Conservation (phyloP, 1,139 yeast species). For the Saccharomyces hybrid region DNA sequence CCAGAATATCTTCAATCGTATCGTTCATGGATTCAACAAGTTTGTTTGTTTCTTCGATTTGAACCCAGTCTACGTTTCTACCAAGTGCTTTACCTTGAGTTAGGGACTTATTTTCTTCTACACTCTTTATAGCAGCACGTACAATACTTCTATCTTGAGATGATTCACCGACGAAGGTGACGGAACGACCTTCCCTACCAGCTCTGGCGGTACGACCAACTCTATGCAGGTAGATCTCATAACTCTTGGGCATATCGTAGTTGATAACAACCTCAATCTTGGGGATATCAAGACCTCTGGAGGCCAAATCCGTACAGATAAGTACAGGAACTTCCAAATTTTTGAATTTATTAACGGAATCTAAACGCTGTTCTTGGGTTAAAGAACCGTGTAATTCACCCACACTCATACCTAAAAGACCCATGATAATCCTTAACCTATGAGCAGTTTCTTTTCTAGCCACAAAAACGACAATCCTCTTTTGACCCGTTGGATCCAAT, state of each 20-base stretch:
- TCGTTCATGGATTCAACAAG: constrained; percentile 53
- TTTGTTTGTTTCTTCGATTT: constrained; percentile 60
- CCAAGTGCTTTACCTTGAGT: constrained; percentile 57
- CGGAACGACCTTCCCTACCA: constrained; percentile 89
- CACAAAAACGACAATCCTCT: constrained; percentile 81
- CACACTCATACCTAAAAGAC: constrained; percentile 78
- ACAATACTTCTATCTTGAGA: constrained; percentile 80
- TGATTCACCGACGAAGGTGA: constrained; percentile 89
- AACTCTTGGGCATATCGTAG: constrained; percentile 90
- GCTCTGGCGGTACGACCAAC: constrained; percentile 99
- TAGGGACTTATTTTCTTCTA: constrained; percentile 35
- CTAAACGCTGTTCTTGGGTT: constrained; percentile 90
- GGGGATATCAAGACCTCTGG: constrained; percentile 98
- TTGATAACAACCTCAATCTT: constrained; percentile 91
- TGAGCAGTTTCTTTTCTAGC: constrained; percentile 89
- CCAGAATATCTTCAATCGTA: constrained; percentile 65
- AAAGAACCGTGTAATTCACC: constrained; percentile 93
- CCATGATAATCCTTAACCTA: constrained; percentile 72
- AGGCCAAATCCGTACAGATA: constrained; percentile 95
- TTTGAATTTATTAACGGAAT: constrained; percentile 75
- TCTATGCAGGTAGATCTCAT: constrained; percentile 89
- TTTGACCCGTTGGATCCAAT: constrained; percentile 53
- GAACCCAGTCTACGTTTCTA: constrained; percentile 79
- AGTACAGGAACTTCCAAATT: constrained; percentile 76
- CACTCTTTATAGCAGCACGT: constrained; percentile 72